Evolutionary conservation across 306 rosid genomes (phyloP).

Genomic region (Lotus japonicus): DNA sequence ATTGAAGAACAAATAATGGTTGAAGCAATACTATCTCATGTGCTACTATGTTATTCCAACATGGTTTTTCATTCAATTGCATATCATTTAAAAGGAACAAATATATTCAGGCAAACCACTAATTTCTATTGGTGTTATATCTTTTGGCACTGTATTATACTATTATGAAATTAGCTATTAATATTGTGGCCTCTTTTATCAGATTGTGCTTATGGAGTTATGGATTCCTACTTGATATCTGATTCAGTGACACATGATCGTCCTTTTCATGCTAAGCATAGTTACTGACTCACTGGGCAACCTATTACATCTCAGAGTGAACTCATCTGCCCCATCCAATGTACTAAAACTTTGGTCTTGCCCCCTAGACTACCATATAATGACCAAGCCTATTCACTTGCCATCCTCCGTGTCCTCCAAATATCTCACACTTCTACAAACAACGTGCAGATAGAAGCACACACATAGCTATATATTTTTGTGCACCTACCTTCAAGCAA

Average conservation of each 20-base stretch:
- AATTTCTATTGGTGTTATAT: not conserved
- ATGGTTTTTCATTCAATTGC: not conserved
- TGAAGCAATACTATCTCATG: not conserved
- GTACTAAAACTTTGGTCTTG: not conserved
- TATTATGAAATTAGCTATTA: not conserved
- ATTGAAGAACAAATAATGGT: not conserved
- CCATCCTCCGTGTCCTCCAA: not conserved
- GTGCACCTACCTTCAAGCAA: not conserved
- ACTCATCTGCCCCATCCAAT: not conserved
- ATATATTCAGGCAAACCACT: not conserved
- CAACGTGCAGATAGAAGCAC: not conserved
- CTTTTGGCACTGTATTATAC: not conserved
- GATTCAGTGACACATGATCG: not conserved
- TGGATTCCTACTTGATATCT: not conserved
- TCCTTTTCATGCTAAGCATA: not conserved
- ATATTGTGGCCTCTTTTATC: slow-evolving; percentile 9
- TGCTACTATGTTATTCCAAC: not conserved
- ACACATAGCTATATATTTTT: not conserved
- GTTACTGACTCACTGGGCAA: not conserved
- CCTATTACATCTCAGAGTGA: slow-evolving; percentile 5
- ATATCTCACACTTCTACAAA: not conserved
- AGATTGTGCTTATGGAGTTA: not conserved
- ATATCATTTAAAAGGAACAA: slow-evolving; percentile 1
- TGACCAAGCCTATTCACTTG: not conserved
- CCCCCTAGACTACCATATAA: not conserved